phyloP scores from a whole-genome alignment of 2,329 filamentous ascomycete species.

The Trichoderma atrobrunneum region DNA sequence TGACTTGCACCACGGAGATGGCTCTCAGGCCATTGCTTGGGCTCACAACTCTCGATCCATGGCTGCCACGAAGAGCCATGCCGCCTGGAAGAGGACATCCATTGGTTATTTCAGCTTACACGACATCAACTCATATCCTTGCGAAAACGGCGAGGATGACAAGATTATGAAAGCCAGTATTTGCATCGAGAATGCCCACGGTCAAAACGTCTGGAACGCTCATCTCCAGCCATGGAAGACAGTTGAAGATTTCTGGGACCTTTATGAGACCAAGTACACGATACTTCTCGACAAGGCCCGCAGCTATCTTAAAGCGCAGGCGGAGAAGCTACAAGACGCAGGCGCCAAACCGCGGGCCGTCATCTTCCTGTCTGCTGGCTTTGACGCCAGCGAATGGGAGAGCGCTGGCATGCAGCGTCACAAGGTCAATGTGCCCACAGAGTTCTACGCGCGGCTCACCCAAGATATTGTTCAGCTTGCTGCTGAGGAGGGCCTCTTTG shows the following conservation, averaged over 20 bases:
- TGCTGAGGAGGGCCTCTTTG: slow-evolving; percentile 71
- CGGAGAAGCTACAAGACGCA: slow-evolving; percentile 58
- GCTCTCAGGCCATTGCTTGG: slow-evolving; percentile 95
- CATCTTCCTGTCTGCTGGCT: slow-evolving; percentile 93
- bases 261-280: slow-evolving; percentile 79
- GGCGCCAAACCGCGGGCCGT: slow-evolving; percentile 71
- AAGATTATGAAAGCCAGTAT: slow-evolving; percentile 93
- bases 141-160: slow-evolving; percentile 86
- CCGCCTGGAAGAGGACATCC: slow-evolving; percentile 74
- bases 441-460: slow-evolving; percentile 91
- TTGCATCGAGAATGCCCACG: slow-evolving; percentile 91
- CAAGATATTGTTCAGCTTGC: slow-evolving; percentile 80
- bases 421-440: slow-evolving; percentile 91
- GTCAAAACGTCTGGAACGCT: slow-evolving; percentile 94
- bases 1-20: slow-evolving; percentile 88
- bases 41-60: slow-evolving; percentile 72
- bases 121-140: slow-evolving; percentile 98
- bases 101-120: slow-evolving; percentile 97
- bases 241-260: slow-evolving; percentile 78
- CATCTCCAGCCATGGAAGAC: slow-evolving; percentile 87
- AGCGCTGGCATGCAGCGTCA: slow-evolving; percentile 91
- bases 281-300: slow-evolving; percentile 78
- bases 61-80: slow-evolving; percentile 64
- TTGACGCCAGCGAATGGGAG: slow-evolving; percentile 96
- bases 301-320: slow-evolving; percentile 70